These are phyloP conservation scores for Fomitopsis serialis DNA, from an alignment of 768 basidiomycete genomes.

Conservation along the genomic window DNA sequence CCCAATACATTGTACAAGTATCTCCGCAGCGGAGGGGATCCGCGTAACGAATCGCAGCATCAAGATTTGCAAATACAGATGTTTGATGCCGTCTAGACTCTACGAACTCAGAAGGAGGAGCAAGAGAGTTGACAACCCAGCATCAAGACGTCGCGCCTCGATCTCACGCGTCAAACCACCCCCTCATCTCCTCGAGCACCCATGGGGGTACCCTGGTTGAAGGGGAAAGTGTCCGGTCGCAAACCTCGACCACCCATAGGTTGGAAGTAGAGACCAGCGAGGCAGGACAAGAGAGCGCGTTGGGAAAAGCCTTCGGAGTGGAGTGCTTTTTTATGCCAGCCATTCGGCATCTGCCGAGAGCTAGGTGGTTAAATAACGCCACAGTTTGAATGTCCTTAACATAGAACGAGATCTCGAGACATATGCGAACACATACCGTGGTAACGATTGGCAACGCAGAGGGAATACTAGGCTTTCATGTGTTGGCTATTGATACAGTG, in stretches of 20 bases:
- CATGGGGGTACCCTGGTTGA: conserved; percentile 16
- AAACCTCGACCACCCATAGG: conserved; percentile 15
- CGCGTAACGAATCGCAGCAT: too few relatives aligned
- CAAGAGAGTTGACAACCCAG: conserved; percentile 21
- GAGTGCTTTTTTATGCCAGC: too few relatives aligned
- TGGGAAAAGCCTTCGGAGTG: not conserved
- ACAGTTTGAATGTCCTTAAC: too few relatives aligned
- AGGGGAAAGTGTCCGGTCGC: conserved; percentile 23
- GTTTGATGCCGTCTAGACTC: conserved; percentile 25
- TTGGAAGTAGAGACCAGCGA: conserved; percentile 21
- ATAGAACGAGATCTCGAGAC: too few relatives aligned
- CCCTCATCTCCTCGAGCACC: conserved; percentile 22
- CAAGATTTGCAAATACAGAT: not conserved
- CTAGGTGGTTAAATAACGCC: too few relatives aligned
- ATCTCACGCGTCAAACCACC: conserved; percentile 28
- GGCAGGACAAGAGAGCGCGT: conserved; percentile 19
- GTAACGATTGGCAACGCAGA: too few relatives aligned
- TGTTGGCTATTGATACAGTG: too few relatives aligned
- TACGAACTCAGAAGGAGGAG: conserved; percentile 12
- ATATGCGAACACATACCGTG: too few relatives aligned
- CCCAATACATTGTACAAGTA: too few relatives aligned
- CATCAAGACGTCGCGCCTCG: conserved; percentile 13
- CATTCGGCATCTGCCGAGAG: too few relatives aligned
- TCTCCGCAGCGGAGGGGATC: too few relatives aligned
- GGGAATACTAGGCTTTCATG: too few relatives aligned